Conservation (phyloP, 2,329 filamentous ascomycete genomes). For the Pseudopyricularia cyperi region DNA sequence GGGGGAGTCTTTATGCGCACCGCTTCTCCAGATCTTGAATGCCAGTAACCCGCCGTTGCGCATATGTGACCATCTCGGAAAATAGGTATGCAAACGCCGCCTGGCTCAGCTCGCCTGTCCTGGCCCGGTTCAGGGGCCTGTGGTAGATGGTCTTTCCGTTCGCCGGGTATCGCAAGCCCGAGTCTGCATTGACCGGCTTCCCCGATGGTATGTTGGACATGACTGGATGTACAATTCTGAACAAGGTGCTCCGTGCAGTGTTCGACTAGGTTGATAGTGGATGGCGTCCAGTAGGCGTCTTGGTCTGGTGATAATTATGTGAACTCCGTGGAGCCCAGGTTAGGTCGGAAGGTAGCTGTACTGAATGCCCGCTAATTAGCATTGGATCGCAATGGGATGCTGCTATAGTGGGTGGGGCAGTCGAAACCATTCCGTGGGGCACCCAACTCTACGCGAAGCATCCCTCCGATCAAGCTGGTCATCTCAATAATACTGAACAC, state of each 20-base stretch:
- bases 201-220: slow-evolving; percentile 40
- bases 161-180: slow-evolving; percentile 73
- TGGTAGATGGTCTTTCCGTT: slow-evolving; percentile 98
- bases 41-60: slow-evolving; percentile 77
- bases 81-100: slow-evolving; percentile 94
- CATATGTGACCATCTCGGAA: slow-evolving; percentile 91
- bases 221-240: slow-evolving; percentile 1
- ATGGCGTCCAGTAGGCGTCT: background rate
- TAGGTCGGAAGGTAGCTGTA: too few species aligned
- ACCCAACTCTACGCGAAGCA: background rate
- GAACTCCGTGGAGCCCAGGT: too few species aligned
- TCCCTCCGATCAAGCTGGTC: too few species aligned
- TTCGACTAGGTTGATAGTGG: background rate
- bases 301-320: too few species aligned
- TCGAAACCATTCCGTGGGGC: background rate
- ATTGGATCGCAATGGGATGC: too few species aligned
- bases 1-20: slow-evolving; percentile 29
- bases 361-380: too few species aligned
- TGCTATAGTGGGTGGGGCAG: background rate
- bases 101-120: slow-evolving; percentile 79
- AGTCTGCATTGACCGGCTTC: slow-evolving; percentile 30
- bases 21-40: slow-evolving; percentile 89
- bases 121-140: slow-evolving; percentile 79
- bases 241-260: background rate
- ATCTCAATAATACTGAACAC: too few species aligned